Base-by-base conservation (phyloP, 768 basidiomycete species). In the Termitomyces sp. region DNA sequence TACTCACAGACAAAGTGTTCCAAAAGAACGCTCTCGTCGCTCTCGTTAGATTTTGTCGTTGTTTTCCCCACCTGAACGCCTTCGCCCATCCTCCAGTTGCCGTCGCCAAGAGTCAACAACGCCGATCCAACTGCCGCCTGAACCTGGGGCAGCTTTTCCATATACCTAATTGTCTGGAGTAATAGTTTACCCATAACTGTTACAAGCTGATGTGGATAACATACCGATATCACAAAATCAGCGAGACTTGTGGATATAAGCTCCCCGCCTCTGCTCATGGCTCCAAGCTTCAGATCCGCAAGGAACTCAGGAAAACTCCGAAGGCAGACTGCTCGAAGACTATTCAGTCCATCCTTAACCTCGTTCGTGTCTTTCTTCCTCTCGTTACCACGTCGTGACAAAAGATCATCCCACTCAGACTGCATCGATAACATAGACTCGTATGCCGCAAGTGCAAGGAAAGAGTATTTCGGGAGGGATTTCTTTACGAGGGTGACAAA, bases 71-170 rank as follows among this genome's bases (percentile, higher is more conserved):
- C 82, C 62, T 79, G 77, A 21, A 89, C 77, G 5, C 89, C 90
- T 58, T 90, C 89, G 4, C 91, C 91, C 91, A 94, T 93, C 70
- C 83, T 89, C 91, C 91, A 93, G 61, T 93, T 93, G 10, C 91
- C 91, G 58, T 94, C 91, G 0, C 91, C 91, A 0, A 94, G 78
- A 2, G 84, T 80, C 41, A 83, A 67, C 38, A 93, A 72, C 0
- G 85, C 84, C 1, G 87, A 75, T 1, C 79, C 80, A 10, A 85
- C 88, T 1, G 87, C 89, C 17, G 73, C 77, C 54, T 83, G 78
- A 3, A 92, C 87, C 50, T 85, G 81, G 0, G 89, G 87, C 3
- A 94, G 71, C 52, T 79, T 76, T 54, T 87, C 81, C 59, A 94
- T 66, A 64, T 89, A 93, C 42, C 78, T 75, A 17, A 87, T 77